These are phyloP conservation scores for Yueomyces sinensis DNA, from an alignment of 805 yeast species.

Conservation along the genomic window DNA sequence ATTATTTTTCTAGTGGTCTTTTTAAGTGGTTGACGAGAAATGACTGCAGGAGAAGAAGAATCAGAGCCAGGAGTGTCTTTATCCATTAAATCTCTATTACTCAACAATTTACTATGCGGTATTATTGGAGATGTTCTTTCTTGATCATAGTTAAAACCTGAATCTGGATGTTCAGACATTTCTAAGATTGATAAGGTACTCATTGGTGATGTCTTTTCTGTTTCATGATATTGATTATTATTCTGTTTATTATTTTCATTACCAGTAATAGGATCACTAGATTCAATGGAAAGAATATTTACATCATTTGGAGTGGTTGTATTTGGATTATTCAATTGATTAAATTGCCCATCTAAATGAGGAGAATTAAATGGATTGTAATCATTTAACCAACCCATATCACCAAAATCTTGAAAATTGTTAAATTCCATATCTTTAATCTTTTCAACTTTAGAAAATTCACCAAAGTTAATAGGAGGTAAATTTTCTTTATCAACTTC, in stretches of 20 bases:
- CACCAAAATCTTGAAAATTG: slow-evolving; percentile 3
- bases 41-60: neutral
- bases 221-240: slow-evolving; percentile 1
- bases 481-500: slow-evolving; percentile 19
- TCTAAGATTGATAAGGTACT: slow-evolving; percentile 23
- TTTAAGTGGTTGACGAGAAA: neutral
- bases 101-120: neutral
- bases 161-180: slow-evolving; percentile 10
- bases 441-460: neutral
- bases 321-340: slow-evolving; percentile 3
- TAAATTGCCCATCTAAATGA: slow-evolving; percentile 1
- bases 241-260: neutral
- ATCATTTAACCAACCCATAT: slow-evolving; percentile 15
- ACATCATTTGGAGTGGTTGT: slow-evolving; percentile 11
- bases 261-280: neutral
- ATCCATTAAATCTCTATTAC: neutral
- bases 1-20: neutral
- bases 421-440: slow-evolving; percentile 9
- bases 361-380: slow-evolving; percentile 11
- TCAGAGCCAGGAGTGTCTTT: neutral
- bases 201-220: slow-evolving; percentile 21
- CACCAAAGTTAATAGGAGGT: slow-evolving; percentile 7
- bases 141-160: slow-evolving; percentile 2
- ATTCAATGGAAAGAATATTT: slow-evolving; percentile 9
- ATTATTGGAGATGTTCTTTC: neutral